Percentiles rank a stretch among this genome's conserved stretches.
These are phyloP conservation scores for Cryphonectria radicalis DNA, from an alignment of 2,329 filamentous ascomycete species.

Conservation along the genomic window DNA sequence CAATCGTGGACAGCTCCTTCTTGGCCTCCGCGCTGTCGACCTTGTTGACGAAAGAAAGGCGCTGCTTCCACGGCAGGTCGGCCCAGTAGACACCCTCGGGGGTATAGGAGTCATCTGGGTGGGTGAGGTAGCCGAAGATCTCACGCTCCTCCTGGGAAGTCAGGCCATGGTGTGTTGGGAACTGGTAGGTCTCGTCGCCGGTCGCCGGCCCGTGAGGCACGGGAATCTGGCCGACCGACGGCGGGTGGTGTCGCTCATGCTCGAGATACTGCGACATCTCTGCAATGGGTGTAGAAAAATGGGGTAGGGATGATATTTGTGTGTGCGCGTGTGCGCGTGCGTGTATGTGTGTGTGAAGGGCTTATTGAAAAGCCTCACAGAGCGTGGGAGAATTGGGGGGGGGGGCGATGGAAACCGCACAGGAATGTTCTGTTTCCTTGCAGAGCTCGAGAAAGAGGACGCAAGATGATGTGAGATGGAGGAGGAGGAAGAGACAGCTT, in stretches of 20 bases:
- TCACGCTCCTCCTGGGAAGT: slow-evolving; percentile 53
- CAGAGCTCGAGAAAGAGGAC: slow-evolving; percentile 15
- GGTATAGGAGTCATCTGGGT: slow-evolving; percentile 87
- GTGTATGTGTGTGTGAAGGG: slow-evolving; percentile 10
- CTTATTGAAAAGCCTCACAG: slow-evolving; percentile 13
- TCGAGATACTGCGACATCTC: slow-evolving; percentile 44
- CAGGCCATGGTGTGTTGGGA: slow-evolving; percentile 43
- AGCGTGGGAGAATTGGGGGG: not conserved
- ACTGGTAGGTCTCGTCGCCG: slow-evolving; percentile 54
- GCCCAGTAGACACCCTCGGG: slow-evolving; percentile 89
- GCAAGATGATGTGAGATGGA: not conserved
- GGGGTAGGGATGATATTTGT: not conserved
- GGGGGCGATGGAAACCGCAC: slow-evolving; percentile 20
- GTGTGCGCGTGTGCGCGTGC: not conserved
- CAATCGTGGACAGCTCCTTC: slow-evolving; percentile 69
- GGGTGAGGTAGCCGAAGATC: slow-evolving; percentile 79
- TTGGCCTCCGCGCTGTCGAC: slow-evolving; percentile 73
- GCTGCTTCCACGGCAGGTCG: slow-evolving; percentile 73
- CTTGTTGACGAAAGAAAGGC: slow-evolving; percentile 74
- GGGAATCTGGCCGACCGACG: slow-evolving; percentile 56
- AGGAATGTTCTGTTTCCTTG: slow-evolving; percentile 16
- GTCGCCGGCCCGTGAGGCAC: slow-evolving; percentile 58
- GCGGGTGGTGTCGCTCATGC: slow-evolving; percentile 47
- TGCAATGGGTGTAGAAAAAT: slow-evolving; percentile 7
- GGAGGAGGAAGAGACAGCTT: slow-evolving; percentile 17